phyloP scores from a whole-genome alignment of 177 flowering plant species.

The Vitis hybrid region DNA sequence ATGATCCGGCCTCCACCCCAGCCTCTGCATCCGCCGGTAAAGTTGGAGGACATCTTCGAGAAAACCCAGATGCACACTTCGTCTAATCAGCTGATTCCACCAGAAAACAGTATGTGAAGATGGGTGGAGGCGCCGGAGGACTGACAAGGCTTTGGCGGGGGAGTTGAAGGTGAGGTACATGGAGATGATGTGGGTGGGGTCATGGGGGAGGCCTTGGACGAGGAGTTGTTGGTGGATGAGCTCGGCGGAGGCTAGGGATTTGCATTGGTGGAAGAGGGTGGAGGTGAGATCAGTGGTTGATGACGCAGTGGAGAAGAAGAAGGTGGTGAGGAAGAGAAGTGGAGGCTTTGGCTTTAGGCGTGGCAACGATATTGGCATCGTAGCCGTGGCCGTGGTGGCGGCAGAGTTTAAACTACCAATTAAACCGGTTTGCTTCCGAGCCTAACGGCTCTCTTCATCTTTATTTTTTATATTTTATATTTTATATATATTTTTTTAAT shows the following conservation, averaged over 20 bases:
- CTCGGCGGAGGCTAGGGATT: constrained; percentile 12
- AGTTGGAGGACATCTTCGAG: constrained; percentile 11
- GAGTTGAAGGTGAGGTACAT: constrained; percentile 19
- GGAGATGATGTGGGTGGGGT: constrained; percentile 11
- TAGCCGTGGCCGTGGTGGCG: not conserved
- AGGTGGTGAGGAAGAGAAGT: not conserved
- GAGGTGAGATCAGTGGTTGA: not conserved
- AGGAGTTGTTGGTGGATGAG: constrained; percentile 26
- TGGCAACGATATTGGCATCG: not conserved
- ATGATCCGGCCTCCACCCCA: constrained; percentile 30
- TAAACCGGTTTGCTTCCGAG: too few species aligned
- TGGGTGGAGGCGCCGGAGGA: constrained; percentile 21
- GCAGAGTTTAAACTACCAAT: not conserved
- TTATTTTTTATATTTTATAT: too few species aligned
- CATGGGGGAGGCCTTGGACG: constrained; percentile 7
- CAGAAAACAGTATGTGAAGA: constrained; percentile 25
- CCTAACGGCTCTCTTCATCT: too few species aligned
- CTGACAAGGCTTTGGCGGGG: constrained; percentile 10
- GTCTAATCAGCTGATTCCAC: constrained; percentile 38
- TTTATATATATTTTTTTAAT: too few species aligned
- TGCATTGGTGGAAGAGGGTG: not conserved
- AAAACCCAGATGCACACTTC: constrained; percentile 11
- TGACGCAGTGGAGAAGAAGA: constrained; percentile 1
- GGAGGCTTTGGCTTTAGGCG: not conserved
- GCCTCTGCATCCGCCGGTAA: constrained; percentile 22